phyloP scores from a whole-genome alignment of 2,329 filamentous ascomycete genomes.

The Alternaria ethzedia region DNA sequence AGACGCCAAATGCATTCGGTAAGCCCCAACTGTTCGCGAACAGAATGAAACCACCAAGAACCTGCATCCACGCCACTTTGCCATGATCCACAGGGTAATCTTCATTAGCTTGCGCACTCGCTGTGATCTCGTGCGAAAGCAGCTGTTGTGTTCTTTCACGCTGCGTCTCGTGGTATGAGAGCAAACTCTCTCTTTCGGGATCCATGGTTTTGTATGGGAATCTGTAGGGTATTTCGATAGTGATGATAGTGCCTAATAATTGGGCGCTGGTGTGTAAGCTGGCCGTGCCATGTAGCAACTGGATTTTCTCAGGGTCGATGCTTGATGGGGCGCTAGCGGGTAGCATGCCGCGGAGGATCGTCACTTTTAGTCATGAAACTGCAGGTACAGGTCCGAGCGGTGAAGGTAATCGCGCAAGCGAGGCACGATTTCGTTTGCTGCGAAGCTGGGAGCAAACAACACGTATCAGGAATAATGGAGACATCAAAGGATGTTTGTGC shows the following conservation, averaged over 20 bases:
- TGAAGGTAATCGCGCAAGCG: not conserved
- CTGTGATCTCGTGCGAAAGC: conserved; percentile 16
- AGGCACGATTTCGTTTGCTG: not conserved
- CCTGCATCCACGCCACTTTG: conserved; percentile 52
- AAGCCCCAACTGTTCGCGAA: conserved; percentile 50
- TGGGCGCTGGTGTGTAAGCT: not conserved
- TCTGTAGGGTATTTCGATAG: not conserved
- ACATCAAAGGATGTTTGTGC: not conserved
- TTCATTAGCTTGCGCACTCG: conserved; percentile 11
- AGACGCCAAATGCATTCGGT: conserved; percentile 39
- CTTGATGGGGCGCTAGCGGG: not conserved
- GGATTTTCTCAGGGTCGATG: not conserved
- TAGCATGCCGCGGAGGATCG: not conserved
- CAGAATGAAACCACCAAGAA: conserved; percentile 50
- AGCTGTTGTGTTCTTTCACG: conserved; percentile 2
- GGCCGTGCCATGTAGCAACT: not conserved
- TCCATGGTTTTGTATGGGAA: not conserved
- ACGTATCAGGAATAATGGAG: not conserved
- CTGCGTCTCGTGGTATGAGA: conserved; percentile 10
- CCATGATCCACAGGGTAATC: conserved; percentile 37
- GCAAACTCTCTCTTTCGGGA: conserved; percentile 16
- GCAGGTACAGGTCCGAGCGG: conserved; percentile 10
- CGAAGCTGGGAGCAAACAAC: not conserved
- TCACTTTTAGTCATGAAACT: conserved; percentile 10
- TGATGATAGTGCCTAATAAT: not conserved